Evolutionary conservation across 1,139 yeast genomes (phyloP).

Genomic region (Yamadazyma sp.): DNA sequence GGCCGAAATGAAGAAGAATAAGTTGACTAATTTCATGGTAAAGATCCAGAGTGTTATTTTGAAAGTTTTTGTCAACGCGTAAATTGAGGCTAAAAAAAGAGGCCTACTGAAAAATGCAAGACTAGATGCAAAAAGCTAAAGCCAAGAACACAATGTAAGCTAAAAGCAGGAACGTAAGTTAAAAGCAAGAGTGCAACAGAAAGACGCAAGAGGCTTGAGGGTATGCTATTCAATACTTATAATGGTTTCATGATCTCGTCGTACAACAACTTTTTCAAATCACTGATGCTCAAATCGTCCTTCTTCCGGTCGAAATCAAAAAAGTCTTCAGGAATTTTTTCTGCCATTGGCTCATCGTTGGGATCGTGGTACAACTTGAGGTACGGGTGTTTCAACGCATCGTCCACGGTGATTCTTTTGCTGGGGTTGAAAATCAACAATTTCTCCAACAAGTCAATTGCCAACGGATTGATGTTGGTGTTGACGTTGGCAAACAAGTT

Average conservation of each 20-base stretch:
- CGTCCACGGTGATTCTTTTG: constrained; percentile 61
- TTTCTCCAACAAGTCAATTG: constrained; percentile 60
- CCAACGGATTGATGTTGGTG: constrained; percentile 47
- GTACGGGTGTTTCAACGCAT: constrained; percentile 69
- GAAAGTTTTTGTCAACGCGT: constrained; percentile 6
- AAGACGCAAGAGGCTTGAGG: too few relatives aligned
- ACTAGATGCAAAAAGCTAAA: too few relatives aligned
- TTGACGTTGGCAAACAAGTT: constrained; percentile 35
- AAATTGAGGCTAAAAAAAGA: not conserved
- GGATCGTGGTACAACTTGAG: constrained; percentile 68
- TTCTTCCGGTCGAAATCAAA: constrained; percentile 62
- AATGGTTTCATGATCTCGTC: constrained; percentile 52
- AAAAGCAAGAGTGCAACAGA: too few relatives aligned
- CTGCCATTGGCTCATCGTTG: constrained; percentile 67
- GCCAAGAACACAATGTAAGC: too few relatives aligned
- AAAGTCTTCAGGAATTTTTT: constrained; percentile 55
- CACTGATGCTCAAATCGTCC: constrained; percentile 47
- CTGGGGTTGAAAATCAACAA: constrained; percentile 64
- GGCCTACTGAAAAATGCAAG: too few relatives aligned
- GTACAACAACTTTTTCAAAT: constrained; percentile 54
- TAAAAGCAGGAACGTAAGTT: too few relatives aligned
- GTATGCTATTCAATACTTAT: too few relatives aligned
- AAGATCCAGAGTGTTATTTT: constrained; percentile 6
- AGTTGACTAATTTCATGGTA: constrained; percentile 1
- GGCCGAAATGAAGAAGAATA: constrained; percentile 19